Evolutionary conservation across 768 basidiomycete genomes (phyloP), one percentile per base, ranked within the genome.

Genomic region (Leucosporidium creatinivorum): DNA sequence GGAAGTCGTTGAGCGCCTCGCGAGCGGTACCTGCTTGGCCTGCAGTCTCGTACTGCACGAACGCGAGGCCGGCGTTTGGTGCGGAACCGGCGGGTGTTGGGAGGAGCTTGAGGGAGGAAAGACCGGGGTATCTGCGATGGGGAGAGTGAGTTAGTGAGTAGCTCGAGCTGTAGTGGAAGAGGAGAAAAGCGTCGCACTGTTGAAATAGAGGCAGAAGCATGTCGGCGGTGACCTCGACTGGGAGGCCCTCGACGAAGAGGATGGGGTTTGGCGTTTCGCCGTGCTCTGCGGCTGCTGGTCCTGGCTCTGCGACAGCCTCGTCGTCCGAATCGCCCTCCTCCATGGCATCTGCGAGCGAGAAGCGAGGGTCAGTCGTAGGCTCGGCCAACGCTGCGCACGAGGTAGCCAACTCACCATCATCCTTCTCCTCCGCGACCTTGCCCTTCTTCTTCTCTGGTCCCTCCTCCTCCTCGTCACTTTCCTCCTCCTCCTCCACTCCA

Each of bases 171-270:
- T 18, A 23, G 25, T 57, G 30, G 17, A 7, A 19, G 17, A 26
- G 3, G 23, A 15, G 25, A 26, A 15, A 3, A 85, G 33, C 4
- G 33, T 4, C 92, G 65, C 75, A 93, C 92, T 93, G 90, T 78
- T 92, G 89, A 81, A 94, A 94, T 23, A 96, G 80, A 23, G 92
- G 89, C 5, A 86, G 84, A 31, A 97, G 83, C 36, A 93, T 88
- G 68, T 88, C 87, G 73, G 90, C 86, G 33, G 88, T 91, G 57
- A 93, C 90, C 78, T 96, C 92, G 77, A 88, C 85, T 0, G 93
- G 93, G 26, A 97, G 81, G 78, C 93, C 93, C 63, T 89, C 86
- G 78, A 89, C 90, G 63, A 88, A 79, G 63, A 93, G 78, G 55
- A 86, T 82, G 21, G 73, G 70, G 61, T 52, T 74, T 58, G 63